phyloP scores from a whole-genome alignment of 176 grass and related monocot species.

The Avena eriantha region DNA sequence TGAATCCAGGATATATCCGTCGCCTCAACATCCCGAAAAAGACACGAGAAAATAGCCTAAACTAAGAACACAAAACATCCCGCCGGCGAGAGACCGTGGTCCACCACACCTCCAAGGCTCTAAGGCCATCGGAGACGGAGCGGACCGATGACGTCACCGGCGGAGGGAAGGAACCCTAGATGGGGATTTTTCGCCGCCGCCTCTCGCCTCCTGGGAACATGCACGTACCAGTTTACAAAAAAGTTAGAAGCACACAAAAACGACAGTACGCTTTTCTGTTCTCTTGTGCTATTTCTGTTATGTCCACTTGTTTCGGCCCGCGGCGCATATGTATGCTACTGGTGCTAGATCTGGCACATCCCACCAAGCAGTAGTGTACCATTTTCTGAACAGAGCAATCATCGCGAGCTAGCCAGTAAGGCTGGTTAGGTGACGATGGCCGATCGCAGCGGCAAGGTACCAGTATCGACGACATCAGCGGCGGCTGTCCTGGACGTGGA shows the following conservation, averaged over 20 bases:
- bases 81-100: no score
- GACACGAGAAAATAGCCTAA: no score
- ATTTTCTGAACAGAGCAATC: conserved; percentile 6
- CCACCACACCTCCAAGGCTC: no score
- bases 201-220: no score
- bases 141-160: no score
- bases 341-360: conserved; percentile 8
- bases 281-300: not conserved
- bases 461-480: not conserved
- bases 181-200: no score
- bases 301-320: conserved; percentile 30
- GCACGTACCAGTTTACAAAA: not conserved
- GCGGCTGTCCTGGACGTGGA: not conserved
- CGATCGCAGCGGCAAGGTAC: not conserved
- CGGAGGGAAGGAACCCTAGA: no score
- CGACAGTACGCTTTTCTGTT: not conserved
- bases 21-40: no score
- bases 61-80: no score
- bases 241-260: not conserved
- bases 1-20: no score
- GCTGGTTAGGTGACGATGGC: not conserved
- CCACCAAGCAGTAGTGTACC: no score
- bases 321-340: not conserved
- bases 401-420: not conserved
- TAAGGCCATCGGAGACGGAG: no score